These are phyloP conservation scores for Prosopis cineraria DNA, from an alignment of 306 rosid species.

Conservation along the genomic window DNA sequence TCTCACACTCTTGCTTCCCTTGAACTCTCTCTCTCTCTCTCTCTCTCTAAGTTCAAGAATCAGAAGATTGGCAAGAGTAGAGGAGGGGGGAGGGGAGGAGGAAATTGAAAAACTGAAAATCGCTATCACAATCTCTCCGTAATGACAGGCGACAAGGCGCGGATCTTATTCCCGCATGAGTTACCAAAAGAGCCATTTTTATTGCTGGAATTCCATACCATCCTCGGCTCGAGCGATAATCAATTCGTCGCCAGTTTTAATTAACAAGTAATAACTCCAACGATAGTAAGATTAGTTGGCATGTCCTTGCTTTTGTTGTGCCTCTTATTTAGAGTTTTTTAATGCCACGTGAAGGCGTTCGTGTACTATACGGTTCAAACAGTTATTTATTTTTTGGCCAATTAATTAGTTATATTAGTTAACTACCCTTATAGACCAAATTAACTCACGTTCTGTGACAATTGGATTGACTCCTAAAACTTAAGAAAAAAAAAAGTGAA, in stretches of 20 bases:
- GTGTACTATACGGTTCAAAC: constrained; percentile 24
- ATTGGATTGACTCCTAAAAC: neutral
- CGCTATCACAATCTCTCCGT: constrained; percentile 77
- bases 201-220: neutral
- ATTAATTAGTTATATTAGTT: neutral
- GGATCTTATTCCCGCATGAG: constrained; percentile 62
- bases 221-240: constrained; percentile 11
- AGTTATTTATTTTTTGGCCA: constrained; percentile 20
- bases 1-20: neutral
- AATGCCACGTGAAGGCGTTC: constrained; percentile 8
- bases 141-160: constrained; percentile 68
- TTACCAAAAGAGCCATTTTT: constrained; percentile 37
- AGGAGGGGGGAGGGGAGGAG: constrained; percentile 6
- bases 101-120: constrained; percentile 46
- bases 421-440: neutral
- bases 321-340: neutral
- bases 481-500: neutral
- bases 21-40: neutral
- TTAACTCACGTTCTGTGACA: neutral
- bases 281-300: constrained; percentile 10
- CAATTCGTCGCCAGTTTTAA: neutral
- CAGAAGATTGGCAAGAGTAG: neutral
- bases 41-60: neutral
- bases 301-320: neutral
- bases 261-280: neutral